phyloP scores from a whole-genome alignment of 2,329 filamentous ascomycete species.

The Aspergillus jensenii region DNA sequence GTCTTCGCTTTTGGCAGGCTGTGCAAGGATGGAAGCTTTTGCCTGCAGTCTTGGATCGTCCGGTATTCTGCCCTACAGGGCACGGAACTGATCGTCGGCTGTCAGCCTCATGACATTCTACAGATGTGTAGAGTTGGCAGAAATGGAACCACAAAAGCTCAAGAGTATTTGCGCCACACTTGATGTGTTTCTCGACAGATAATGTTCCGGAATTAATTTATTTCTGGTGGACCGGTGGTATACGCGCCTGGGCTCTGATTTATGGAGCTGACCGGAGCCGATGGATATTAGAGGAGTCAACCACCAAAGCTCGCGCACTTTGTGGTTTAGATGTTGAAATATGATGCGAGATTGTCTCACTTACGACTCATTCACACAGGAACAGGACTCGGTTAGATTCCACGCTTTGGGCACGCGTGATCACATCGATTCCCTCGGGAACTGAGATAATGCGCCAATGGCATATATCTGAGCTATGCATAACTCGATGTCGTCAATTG shows the following conservation, averaged over 20 bases:
- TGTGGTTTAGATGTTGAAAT: background rate
- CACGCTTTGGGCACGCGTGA: background rate
- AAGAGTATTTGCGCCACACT: background rate
- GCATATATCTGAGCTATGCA: no score
- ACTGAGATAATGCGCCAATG: no score
- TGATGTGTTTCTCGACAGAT: background rate
- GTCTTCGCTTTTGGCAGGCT: background rate
- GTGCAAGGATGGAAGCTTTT: background rate
- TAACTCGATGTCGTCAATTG: no score
- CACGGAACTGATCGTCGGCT: background rate
- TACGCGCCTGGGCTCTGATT: background rate
- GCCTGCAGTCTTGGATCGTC: background rate
- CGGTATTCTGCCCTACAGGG: background rate
- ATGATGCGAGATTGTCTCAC: constrained; percentile 1
- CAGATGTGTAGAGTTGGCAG: background rate
- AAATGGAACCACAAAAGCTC: background rate
- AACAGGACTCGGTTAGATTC: background rate
- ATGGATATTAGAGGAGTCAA: background rate
- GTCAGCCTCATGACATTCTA: background rate
- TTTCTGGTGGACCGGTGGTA: background rate
- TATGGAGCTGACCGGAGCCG: background rate
- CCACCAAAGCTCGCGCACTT: background rate
- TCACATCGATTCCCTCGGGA: no score
- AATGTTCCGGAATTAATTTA: background rate
- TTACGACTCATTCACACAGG: background rate